These are phyloP conservation scores for Xylaria sp. DNA, from an alignment of 2,329 filamentous ascomycete genomes.

Conservation along the genomic window DNA sequence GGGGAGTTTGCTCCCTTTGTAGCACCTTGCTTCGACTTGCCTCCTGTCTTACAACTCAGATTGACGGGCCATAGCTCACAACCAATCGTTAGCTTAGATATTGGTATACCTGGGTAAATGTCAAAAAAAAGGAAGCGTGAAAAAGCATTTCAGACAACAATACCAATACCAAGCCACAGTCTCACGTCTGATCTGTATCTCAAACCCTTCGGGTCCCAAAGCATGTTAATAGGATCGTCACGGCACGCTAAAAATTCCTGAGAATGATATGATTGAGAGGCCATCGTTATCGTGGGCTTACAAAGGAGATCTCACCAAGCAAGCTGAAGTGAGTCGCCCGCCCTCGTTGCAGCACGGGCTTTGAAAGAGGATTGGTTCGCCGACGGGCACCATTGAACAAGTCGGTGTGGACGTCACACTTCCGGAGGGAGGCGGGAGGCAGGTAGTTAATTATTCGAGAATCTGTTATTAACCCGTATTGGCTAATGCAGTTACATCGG, in stretches of 20 bases:
- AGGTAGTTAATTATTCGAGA: not conserved
- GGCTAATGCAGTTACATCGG: slow-evolving; percentile 25
- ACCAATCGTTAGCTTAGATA: not conserved
- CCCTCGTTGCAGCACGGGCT: not conserved
- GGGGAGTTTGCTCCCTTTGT: not conserved
- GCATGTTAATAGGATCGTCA: not conserved
- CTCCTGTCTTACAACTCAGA: not conserved
- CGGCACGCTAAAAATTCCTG: not conserved
- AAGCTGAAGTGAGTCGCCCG: not conserved
- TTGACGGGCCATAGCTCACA: not conserved
- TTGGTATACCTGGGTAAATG: not conserved
- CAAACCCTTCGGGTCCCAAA: not conserved
- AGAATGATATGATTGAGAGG: slow-evolving; percentile 17
- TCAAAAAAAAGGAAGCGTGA: not conserved
- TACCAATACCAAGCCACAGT: not conserved
- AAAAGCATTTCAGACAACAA: not conserved
- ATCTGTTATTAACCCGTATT: slow-evolving; percentile 2
- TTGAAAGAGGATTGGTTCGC: not conserved
- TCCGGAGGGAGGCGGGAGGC: not conserved
- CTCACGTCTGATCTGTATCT: not conserved
- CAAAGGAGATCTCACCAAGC: not conserved
- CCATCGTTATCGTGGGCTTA: slow-evolving; percentile 3
- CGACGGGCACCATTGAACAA: not conserved
- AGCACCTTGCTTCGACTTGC: not conserved
- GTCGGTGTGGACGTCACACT: slow-evolving; percentile 15